Percentiles rank a stretch among this genome's conserved stretches.
These are phyloP conservation scores for Pyrenophora tritici-repentis DNA, from an alignment of 2,329 filamentous ascomycete species.

Conservation along the genomic window DNA sequence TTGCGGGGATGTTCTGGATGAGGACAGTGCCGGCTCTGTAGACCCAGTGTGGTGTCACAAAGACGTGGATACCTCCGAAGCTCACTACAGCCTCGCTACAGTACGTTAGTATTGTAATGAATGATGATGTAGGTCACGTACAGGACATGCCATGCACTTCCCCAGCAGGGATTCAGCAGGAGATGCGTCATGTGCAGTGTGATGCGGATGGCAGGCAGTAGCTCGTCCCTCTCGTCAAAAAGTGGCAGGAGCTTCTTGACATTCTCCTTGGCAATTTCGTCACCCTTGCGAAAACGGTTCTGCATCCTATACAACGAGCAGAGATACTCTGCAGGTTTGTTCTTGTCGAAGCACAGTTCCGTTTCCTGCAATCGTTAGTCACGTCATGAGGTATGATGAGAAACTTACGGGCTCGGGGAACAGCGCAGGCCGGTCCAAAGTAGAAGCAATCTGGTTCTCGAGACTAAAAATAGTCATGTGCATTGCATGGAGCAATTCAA, in stretches of 20 bases:
- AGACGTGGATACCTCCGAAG: conserved; percentile 38
- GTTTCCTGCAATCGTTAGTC: conserved; percentile 30
- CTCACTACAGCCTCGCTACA: conserved; percentile 39
- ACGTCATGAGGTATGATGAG: not conserved
- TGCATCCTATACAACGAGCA: conserved; percentile 45
- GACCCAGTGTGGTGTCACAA: conserved; percentile 44
- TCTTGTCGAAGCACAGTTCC: conserved; percentile 34
- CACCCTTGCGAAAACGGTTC: conserved; percentile 43
- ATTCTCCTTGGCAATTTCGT: conserved; percentile 23
- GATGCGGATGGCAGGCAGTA: conserved; percentile 36
- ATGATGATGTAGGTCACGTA: not conserved
- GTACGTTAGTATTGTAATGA: conserved; percentile 4
- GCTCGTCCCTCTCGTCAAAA: conserved; percentile 30
- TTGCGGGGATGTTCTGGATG: conserved; percentile 38
- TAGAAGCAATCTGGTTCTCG: conserved; percentile 44
- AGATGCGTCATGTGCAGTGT: conserved; percentile 41
- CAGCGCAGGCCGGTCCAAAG: conserved; percentile 41
- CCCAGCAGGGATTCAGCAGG: conserved; percentile 40
- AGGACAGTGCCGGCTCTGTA: conserved; percentile 40
- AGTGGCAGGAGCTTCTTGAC: conserved; percentile 32
- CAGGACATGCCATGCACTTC: conserved; percentile 36
- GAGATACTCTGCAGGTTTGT: conserved; percentile 38
- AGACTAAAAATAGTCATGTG: conserved; percentile 44
- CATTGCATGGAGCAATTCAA: conserved; percentile 35
- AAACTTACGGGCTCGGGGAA: conserved; percentile 43